phyloP scores from a whole-genome alignment of 352 stramenopile genomes.

The Phytophthora multivora region DNA sequence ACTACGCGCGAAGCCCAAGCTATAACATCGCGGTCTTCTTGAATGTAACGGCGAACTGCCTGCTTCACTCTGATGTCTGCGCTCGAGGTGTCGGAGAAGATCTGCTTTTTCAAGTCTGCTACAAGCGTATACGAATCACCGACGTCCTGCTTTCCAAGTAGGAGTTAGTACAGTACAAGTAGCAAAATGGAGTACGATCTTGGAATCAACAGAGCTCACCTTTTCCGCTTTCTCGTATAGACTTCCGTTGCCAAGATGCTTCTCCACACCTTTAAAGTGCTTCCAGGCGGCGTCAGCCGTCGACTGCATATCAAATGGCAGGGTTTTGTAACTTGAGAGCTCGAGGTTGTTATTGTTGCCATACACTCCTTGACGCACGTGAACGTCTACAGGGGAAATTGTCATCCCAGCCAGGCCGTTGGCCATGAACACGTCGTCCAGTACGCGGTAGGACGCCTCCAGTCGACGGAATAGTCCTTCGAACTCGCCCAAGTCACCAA shows the following conservation, averaged over 20 bases:
- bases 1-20: constrained; percentile 36
- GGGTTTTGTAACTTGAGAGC: constrained; percentile 23
- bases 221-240: constrained; percentile 28
- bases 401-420: constrained; percentile 24
- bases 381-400: constrained; percentile 14
- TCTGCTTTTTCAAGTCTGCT: constrained; percentile 49
- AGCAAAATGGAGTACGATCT: not conserved
- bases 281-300: constrained; percentile 18
- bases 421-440: constrained; percentile 25
- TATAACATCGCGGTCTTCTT: constrained; percentile 49
- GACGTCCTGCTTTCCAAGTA: constrained; percentile 9
- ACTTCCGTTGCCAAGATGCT: constrained; percentile 23
- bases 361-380: constrained; percentile 18
- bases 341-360: constrained; percentile 27
- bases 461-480: constrained; percentile 20
- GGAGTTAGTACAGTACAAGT: not conserved
- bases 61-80: constrained; percentile 53
- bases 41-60: constrained; percentile 46
- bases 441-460: constrained; percentile 5
- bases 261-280: constrained; percentile 29
- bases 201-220: not conserved
- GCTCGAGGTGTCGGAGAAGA: constrained; percentile 35
- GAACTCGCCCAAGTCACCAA: constrained; percentile 15
- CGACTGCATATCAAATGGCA: constrained; percentile 18
- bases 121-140: constrained; percentile 44